phyloP scores from a whole-genome alignment of 1,284 basidiomycete species.

The Ganoderma leucocontextum region DNA sequence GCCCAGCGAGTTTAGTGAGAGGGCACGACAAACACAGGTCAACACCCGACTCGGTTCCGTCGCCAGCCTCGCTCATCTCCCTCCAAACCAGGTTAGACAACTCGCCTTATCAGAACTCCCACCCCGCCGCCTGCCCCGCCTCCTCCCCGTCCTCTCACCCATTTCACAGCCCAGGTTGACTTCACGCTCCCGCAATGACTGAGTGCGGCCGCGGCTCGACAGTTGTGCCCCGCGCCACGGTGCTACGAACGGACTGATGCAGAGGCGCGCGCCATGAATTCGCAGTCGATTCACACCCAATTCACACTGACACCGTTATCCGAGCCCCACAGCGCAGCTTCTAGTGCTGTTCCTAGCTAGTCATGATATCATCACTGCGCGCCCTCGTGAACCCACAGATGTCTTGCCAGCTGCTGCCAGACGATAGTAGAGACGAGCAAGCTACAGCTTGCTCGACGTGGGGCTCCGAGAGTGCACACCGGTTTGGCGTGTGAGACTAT shows the following conservation, averaged over 20 bases:
- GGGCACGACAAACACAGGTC: constrained; percentile 29
- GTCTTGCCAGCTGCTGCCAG: background rate
- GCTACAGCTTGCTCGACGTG: background rate
- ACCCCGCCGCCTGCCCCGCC: too few relatives aligned
- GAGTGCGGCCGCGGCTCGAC: background rate
- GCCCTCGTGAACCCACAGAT: background rate
- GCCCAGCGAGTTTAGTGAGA: constrained; percentile 28
- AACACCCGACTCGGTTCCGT: constrained; percentile 30
- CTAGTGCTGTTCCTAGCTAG: constrained; percentile 3
- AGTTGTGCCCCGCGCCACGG: background rate
- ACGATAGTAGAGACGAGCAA: background rate
- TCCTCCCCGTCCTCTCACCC: constrained; percentile 4
- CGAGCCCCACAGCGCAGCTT: background rate
- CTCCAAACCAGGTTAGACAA: constrained; percentile 7
- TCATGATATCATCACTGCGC: constrained; percentile 18
- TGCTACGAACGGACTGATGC: constrained; percentile 2
- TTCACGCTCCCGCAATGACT: background rate
- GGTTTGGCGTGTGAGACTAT: background rate
- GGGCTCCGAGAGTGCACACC: too few relatives aligned
- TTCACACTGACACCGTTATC: constrained; percentile 1
- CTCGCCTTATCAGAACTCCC: constrained; percentile 6
- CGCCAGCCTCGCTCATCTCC: constrained; percentile 5
- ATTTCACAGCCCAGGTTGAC: background rate
- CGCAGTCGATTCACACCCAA: too few relatives aligned
- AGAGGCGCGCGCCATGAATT: background rate